These are phyloP conservation scores for Avicennia marina DNA, from an alignment of 257 asterid genomes.

Conservation along the genomic window DNA sequence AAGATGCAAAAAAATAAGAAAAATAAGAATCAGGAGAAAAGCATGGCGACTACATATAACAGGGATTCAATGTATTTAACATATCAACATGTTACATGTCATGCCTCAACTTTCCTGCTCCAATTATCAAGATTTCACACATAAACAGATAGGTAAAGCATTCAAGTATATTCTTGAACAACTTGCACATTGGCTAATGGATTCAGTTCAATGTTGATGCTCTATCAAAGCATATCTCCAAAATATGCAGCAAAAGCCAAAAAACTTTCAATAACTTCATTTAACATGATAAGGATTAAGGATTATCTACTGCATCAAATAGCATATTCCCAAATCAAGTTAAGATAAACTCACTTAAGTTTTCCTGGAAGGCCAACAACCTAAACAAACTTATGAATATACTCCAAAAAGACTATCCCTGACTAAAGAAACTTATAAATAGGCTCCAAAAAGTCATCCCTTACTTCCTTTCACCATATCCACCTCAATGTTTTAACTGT, in stretches of 20 bases:
- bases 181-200: background rate
- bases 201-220: background rate
- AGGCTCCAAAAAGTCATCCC: too few relatives aligned
- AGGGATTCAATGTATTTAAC: constrained; percentile 9
- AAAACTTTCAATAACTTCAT: background rate
- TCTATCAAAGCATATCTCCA: background rate
- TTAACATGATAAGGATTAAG: background rate
- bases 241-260: background rate
- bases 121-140: background rate
- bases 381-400: background rate
- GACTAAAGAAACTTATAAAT: too few relatives aligned
- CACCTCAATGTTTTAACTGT: background rate
- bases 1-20: background rate
- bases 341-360: background rate
- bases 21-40: constrained; percentile 3
- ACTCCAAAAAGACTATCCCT: background rate
- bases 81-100: background rate
- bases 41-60: background rate
- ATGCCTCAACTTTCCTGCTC: background rate
- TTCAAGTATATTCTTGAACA: background rate
- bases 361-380: background rate
- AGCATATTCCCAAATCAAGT: background rate
- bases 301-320: background rate
- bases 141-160: background rate
- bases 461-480: background rate